A percentile compares a stretch with the other conserved stretches of the same genome.
Evolutionary conservation across 768 basidiomycete genomes (phyloP).

Genomic region (Podaxis sp.): DNA sequence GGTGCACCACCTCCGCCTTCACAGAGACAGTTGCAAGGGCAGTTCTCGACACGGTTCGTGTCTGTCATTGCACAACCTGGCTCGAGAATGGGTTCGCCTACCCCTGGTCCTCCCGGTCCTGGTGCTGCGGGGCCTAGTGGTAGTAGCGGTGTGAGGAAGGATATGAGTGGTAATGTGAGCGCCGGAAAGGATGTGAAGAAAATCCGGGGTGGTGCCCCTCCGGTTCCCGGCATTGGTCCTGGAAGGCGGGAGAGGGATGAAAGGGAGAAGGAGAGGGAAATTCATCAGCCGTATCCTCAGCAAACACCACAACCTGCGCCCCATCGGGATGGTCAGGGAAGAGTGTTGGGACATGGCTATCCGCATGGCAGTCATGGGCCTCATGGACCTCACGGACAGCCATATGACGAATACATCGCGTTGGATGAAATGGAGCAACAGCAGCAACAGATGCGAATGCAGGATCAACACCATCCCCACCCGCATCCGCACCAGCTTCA

Average conservation of each 20-base stretch:
- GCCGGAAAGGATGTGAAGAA: constrained; percentile 9
- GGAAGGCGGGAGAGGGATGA: constrained; percentile 10
- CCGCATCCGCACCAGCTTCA: constrained; percentile 11
- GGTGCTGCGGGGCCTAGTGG: constrained; percentile 1
- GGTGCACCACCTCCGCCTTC: constrained; percentile 2
- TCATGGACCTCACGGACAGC: constrained; percentile 3
- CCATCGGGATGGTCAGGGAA: constrained; percentile 11
- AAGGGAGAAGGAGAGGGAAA: constrained; percentile 11
- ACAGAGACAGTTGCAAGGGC: constrained; percentile 8
- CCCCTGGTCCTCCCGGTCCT: constrained; percentile 4
- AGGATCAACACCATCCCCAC: constrained; percentile 8
- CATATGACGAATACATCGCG: constrained; percentile 5
- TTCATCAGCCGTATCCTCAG: constrained; percentile 12
- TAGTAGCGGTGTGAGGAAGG: constrained; percentile 2
- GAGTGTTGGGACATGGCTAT: constrained; percentile 15
- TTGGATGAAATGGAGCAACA: constrained; percentile 10
- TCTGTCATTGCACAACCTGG: constrained; percentile 6
- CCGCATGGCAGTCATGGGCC: constrained; percentile 6
- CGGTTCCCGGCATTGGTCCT: neutral
- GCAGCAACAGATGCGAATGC: constrained; percentile 12
- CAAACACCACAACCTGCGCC: constrained; percentile 10
- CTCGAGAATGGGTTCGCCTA: constrained; percentile 9
- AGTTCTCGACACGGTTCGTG: constrained; percentile 7
- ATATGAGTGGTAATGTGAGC: constrained; percentile 1
- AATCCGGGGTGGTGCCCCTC: constrained; percentile 1